Evolutionary conservation across 2,329 filamentous ascomycete genomes (phyloP), one percentile per base, ranked within the genome.

Genomic region (Aschersonia sp.): DNA sequence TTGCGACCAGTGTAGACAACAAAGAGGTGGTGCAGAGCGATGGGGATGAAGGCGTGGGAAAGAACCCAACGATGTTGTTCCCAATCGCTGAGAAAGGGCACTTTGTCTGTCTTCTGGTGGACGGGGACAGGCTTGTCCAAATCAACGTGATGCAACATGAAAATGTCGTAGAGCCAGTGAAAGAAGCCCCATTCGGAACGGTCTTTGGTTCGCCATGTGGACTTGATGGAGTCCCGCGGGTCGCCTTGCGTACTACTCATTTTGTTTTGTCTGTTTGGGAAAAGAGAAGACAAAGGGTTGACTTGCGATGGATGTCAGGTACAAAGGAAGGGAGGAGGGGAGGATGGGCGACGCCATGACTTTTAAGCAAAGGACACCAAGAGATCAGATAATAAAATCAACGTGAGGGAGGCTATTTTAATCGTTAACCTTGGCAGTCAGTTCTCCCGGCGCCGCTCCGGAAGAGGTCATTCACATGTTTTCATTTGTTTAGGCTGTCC

Each of bases 151-250:
- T 50, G 49, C n/a, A 50, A 6, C 29, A 41, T 5, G 6, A 50
- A 48, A 41, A 50, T 41, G 10, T 50, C 49, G 46, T 46, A 50
- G 31, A 44, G 31, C 49, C 49, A 48, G 49, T 50, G 49, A 30
- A 45, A 46, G 38, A 46, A 31, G 28, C 31, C 41, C 49, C 49
- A 50, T 30, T 50, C 49, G 6, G 49, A 50, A 31, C 49, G 49
- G 28, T 48, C 44, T 32, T 50, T 50, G 2, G 29, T 40, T 2
- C 46, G 46, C 49, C 49, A 50, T n/a, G 49, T 50, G 31, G 46
- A 48, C 43, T 48, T 50, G n/a, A 50, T 50, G 7, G 49, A 50
- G 41, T 50, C 49, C 12, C 43, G 45, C 4, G 46, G 46, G 28
- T 46, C 48, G 12, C 40, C n/a, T 9, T 7, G 31, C 1, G 40